Base-by-base conservation (phyloP, 2,329 filamentous ascomycete genomes). In the Colletotrichum eleusines region DNA sequence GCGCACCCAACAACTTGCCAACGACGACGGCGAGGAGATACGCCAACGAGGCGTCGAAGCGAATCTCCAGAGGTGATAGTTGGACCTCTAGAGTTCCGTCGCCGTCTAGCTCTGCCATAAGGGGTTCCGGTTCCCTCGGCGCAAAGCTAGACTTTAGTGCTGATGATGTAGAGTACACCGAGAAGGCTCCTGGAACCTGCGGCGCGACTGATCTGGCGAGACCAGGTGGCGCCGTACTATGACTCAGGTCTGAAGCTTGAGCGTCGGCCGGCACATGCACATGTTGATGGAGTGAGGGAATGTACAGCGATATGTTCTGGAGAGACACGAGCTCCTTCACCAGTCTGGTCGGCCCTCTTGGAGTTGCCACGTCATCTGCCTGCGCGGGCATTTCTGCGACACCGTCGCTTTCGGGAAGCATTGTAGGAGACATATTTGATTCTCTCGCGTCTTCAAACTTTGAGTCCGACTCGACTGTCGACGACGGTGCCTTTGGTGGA, bases 131-230 rank as follows among this genome's bases (percentile, higher is more conserved):
- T 3, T 65, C 58, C 23, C 33, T 53, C 12, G 67, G 68, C 16
- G 59, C 50, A 14, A 42, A 38, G 48, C 69, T 69, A 8, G 71
- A 48, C n/a, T 59, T 70, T 48, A 63, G 35, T 2, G 35, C 54
- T 11, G 71, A 50, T 26, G 73, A 66, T 9, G 72, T 72, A 16
- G 73, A 72, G 60, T 86, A 79, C 2, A 88, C 80, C 0, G 89
- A 91, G 76, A 91, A 91, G 2, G 89, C 85, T 0, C 89, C 90
- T 1, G 89, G 89, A 3, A 90, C 77, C 74, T 89, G 83, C 0
- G 85, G 84, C n/a, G 83, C 82, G 14, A 82, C 72, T 1, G 84
- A 86, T 46, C 76, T 79, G 0, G 76, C 76, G 46, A 84, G 68
- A 11, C 75, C 68, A 31, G 64, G 71, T 1, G 66, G 72, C 18